Conservation (phyloP, 1,284 basidiomycete species). For the Microbotryum violaceum region DNA sequence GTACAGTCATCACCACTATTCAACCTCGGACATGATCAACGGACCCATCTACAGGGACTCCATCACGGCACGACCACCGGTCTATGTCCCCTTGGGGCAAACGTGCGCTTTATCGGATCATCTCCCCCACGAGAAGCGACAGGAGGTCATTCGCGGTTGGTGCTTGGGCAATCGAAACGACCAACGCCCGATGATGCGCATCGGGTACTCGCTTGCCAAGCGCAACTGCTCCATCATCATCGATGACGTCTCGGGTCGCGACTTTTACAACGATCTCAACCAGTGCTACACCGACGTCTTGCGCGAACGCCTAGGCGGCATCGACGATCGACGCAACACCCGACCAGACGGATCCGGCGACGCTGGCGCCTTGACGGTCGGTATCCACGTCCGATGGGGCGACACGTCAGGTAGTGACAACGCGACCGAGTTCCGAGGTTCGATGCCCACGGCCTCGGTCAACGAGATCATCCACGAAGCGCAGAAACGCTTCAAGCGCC, state of each 20-base stretch:
- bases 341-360: neutral
- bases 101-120: neutral
- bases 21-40: neutral
- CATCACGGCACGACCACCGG: neutral
- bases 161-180: neutral
- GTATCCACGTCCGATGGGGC: slow-evolving; percentile 4
- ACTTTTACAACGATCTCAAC: neutral
- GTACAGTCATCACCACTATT: neutral
- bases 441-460: neutral
- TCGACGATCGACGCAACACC: no score
- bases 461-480: neutral
- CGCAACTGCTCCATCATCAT: slow-evolving; percentile 1
- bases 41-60: neutral
- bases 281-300: neutral
- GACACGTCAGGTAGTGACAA: neutral
- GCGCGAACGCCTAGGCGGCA: neutral
- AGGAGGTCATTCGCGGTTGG: neutral
- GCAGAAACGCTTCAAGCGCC: neutral
- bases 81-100: neutral
- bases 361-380: neutral
- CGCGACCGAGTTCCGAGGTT: neutral
- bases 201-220: neutral
- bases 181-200: neutral
- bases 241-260: neutral
- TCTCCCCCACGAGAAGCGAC: neutral